Conservation (phyloP, 805 yeast species). For the Scheffersomyces spartinae region DNA sequence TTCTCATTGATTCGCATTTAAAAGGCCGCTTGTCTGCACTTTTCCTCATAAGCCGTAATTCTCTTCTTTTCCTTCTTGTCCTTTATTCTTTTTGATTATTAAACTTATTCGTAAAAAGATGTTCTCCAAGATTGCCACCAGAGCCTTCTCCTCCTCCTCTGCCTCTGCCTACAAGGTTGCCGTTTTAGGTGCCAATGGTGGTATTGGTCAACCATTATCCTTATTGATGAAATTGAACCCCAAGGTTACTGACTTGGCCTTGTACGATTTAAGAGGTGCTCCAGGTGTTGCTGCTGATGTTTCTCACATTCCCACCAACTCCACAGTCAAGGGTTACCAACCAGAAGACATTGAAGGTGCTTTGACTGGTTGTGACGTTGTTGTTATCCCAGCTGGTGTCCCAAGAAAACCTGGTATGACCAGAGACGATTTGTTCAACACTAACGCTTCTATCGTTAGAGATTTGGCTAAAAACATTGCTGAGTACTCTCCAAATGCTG, state of each 20-base stretch:
- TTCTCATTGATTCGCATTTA: too few relatives aligned
- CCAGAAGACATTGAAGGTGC: slow-evolving; percentile 28
- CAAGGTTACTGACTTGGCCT: slow-evolving; percentile 24
- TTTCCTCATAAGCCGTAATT: slow-evolving; percentile 1
- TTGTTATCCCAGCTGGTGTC: slow-evolving; percentile 36
- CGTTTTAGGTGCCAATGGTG: slow-evolving; percentile 82
- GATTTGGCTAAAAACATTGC: slow-evolving; percentile 31
- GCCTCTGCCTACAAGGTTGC: slow-evolving; percentile 59
- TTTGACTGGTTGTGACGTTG: slow-evolving; percentile 26
- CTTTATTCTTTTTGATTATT: slow-evolving; percentile 2
- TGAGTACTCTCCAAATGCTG: slow-evolving; percentile 27
- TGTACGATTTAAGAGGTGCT: slow-evolving; percentile 34
- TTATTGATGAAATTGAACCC: slow-evolving; percentile 29
- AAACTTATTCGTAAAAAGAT: slow-evolving; percentile 16
- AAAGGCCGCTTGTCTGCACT: too few relatives aligned
- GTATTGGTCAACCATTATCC: slow-evolving; percentile 66
- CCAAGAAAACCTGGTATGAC: slow-evolving; percentile 41
- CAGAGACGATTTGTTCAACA: slow-evolving; percentile 34
- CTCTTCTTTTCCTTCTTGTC: too few relatives aligned
- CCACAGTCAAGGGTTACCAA: slow-evolving; percentile 28
- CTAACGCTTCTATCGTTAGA: slow-evolving; percentile 32
- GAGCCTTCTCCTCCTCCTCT: slow-evolving; percentile 59
- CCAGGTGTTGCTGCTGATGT: slow-evolving; percentile 36
- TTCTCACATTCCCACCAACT: slow-evolving; percentile 29
- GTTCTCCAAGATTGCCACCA: slow-evolving; percentile 46